Evolutionary conservation across 805 yeast species (phyloP).

Genomic region (Ogataea chonburiensis): DNA sequence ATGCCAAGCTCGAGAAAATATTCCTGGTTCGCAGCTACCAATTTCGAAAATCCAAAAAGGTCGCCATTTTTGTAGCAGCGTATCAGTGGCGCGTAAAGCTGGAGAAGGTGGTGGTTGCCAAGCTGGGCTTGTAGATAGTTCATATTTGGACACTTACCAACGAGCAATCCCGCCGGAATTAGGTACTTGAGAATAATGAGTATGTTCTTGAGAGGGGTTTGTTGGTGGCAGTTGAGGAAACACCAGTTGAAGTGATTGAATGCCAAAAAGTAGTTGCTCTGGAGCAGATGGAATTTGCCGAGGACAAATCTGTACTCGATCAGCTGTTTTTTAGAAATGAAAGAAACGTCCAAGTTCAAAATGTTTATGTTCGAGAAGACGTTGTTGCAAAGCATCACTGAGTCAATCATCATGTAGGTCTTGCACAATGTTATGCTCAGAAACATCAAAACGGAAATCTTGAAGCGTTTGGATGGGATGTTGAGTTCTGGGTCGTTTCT

Average conservation of each 20-base stretch:
- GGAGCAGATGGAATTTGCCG: conserved; percentile 53
- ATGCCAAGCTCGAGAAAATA: conserved; percentile 40
- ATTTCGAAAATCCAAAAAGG: conserved; percentile 34
- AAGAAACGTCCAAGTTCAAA: conserved; percentile 41
- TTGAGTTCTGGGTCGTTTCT: conserved; percentile 44
- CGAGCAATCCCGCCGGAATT: conserved; percentile 50
- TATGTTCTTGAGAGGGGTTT: conserved; percentile 31
- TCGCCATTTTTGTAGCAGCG: conserved; percentile 42
- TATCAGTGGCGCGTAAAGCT: conserved; percentile 40
- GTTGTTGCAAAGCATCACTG: conserved; percentile 58
- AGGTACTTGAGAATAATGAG: conserved; percentile 43
- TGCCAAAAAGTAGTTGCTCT: conserved; percentile 47
- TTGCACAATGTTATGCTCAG: conserved; percentile 50
- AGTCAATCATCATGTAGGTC: conserved; percentile 50
- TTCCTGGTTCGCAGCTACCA: conserved; percentile 35
- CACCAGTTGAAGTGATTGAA: conserved; percentile 53
- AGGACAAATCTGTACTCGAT: conserved; percentile 53
- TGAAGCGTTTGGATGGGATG: conserved; percentile 32
- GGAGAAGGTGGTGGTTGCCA: conserved; percentile 23
- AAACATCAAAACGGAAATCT: conserved; percentile 47
- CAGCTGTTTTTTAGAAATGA: conserved; percentile 44
- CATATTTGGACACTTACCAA: conserved; percentile 51
- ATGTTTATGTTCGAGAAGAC: conserved; percentile 60
- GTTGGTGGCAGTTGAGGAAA: conserved; percentile 35
- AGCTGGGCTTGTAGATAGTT: conserved; percentile 20